These are phyloP conservation scores for Venturia effusa DNA, from an alignment of 2,329 filamentous ascomycete species.

Conservation along the genomic window DNA sequence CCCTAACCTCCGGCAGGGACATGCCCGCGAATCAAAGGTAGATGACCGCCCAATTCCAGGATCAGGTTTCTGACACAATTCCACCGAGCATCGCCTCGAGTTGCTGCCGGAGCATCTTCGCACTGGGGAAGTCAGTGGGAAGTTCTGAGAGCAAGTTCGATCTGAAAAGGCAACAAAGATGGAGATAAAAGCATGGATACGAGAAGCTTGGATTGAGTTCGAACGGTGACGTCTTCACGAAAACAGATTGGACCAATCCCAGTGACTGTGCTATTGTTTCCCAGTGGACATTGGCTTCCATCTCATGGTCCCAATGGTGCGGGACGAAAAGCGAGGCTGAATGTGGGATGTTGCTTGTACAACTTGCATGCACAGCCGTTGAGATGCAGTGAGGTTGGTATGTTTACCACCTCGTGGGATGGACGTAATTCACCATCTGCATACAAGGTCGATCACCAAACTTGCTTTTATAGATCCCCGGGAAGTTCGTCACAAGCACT, in stretches of 20 bases:
- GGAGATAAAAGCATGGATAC: not conserved
- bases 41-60: not conserved
- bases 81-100: not conserved
- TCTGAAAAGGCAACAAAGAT: not conserved
- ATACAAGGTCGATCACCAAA: not conserved
- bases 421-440: not conserved
- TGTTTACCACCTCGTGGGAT: not conserved
- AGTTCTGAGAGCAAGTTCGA: not conserved
- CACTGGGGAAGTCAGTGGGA: not conserved
- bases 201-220: not conserved
- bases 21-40: not conserved
- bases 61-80: not conserved
- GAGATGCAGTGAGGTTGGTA: not conserved
- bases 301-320: not conserved
- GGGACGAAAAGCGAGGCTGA: not conserved
- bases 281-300: not conserved
- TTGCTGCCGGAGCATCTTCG: not conserved
- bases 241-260: not conserved
- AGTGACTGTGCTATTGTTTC: not conserved
- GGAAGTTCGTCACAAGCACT: not conserved
- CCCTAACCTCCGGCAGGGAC: not conserved
- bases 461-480: not conserved
- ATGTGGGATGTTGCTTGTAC: not conserved
- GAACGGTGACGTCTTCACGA: not conserved
- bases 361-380: not conserved